Percentiles rank a stretch among this genome's conserved stretches.
Evolutionary conservation across 148 eudicot genomes (phyloP).

Genomic region (Arctostaphylos glauca): DNA sequence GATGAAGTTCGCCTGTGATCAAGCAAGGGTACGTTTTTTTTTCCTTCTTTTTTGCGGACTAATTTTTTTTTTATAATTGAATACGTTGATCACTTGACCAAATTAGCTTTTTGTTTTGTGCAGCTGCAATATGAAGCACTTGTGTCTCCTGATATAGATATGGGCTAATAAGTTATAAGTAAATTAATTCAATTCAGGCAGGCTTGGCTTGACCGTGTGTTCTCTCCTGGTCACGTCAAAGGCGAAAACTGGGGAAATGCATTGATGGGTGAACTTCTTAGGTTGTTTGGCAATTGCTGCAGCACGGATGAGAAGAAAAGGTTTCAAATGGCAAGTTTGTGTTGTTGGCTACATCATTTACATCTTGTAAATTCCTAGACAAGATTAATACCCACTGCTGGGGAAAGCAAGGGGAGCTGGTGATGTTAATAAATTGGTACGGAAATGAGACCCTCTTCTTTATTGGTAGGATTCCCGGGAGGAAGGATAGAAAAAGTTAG

Average conservation of each 20-base stretch:
- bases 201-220: too few species aligned
- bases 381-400: neutral
- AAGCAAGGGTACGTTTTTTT: constrained; percentile 42
- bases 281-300: neutral
- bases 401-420: too few species aligned
- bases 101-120: constrained; percentile 21
- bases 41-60: neutral
- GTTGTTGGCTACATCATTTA: neutral
- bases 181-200: too few species aligned
- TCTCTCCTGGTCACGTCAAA: too few species aligned
- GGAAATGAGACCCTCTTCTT: too few species aligned
- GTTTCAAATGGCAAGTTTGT: neutral
- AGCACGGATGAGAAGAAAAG: neutral
- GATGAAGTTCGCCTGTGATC: constrained; percentile 57
- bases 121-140: constrained; percentile 72
- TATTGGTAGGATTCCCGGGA: too few species aligned
- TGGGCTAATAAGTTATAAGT: constrained; percentile 18
- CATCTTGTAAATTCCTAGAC: neutral
- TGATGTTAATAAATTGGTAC: too few species aligned
- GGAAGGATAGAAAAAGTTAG: too few species aligned
- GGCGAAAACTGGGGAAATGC: too few species aligned
- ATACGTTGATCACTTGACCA: neutral
- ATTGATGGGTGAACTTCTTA: neutral
- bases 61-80: neutral
- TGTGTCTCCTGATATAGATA: constrained; percentile 30